phyloP scores from a whole-genome alignment of 176 grass and related monocot genomes.

The Zea mays region DNA sequence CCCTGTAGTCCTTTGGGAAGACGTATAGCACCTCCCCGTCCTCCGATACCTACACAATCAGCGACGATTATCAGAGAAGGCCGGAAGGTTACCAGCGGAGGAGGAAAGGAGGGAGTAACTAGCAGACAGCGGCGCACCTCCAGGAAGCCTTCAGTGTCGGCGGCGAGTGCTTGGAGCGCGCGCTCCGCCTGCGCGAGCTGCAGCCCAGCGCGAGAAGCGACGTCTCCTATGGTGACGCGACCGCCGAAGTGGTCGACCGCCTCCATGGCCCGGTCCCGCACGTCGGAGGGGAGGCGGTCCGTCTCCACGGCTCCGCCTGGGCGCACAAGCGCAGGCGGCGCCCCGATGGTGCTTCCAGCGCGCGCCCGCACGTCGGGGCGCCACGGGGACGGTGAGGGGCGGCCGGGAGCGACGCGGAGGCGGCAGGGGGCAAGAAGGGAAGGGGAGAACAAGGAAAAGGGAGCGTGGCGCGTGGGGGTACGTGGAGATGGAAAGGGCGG shows the following conservation, averaged over 20 bases:
- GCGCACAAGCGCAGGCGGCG: constrained; percentile 48
- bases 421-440: constrained; percentile 8
- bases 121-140: constrained; percentile 61
- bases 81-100: neutral
- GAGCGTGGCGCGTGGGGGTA: constrained; percentile 35
- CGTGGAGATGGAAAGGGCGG: constrained; percentile 32
- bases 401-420: constrained; percentile 35
- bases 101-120: neutral
- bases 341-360: constrained; percentile 46
- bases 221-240: constrained; percentile 89
- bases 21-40: constrained; percentile 94
- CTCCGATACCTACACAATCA: constrained; percentile 71
- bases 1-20: constrained; percentile 83
- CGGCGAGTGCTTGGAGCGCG: constrained; percentile 87
- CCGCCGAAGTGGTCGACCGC: constrained; percentile 76
- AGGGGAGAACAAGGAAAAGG: constrained; percentile 32
- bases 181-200: constrained; percentile 74
- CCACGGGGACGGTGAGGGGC: constrained; percentile 23
- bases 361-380: constrained; percentile 38
- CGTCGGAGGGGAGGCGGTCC: constrained; percentile 79
- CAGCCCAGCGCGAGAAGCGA: constrained; percentile 69
- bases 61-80: constrained; percentile 5
- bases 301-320: constrained; percentile 80
- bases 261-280: constrained; percentile 78
- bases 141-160: constrained; percentile 94